A percentile compares a stretch with the other conserved stretches of the same genome.
Evolutionary conservation across 225 moss, liverwort and hornwort genomes (phyloP).

Genomic region (Bryum argenteum): DNA sequence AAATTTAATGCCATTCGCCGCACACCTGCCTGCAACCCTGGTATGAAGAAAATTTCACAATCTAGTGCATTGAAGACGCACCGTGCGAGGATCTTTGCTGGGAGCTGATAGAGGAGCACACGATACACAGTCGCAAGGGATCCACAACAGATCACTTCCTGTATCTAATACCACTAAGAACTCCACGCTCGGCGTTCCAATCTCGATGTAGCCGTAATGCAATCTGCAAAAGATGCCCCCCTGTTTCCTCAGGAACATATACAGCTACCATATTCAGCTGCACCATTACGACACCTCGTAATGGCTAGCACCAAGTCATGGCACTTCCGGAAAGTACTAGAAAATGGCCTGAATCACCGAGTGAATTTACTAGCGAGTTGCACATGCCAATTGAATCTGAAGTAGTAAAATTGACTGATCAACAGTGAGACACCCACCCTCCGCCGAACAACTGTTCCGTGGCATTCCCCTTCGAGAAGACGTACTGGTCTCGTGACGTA

Average conservation of each 20-base stretch:
- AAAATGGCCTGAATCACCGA: background rate
- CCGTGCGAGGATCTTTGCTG: constrained; percentile 54
- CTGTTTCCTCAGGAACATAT: too few species aligned
- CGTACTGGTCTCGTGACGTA: constrained; percentile 38
- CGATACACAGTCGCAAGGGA: constrained; percentile 84
- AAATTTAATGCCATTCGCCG: background rate
- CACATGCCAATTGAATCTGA: background rate
- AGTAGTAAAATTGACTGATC: too few species aligned
- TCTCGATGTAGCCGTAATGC: constrained; percentile 64
- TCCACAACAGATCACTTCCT: constrained; percentile 88
- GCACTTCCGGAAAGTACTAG: too few species aligned
- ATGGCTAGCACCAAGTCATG: too few species aligned
- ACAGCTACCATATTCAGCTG: background rate
- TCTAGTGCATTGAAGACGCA: constrained; percentile 27
- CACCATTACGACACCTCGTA: background rate
- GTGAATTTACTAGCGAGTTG: background rate
- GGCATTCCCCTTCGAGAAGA: constrained; percentile 44
- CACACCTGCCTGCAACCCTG: background rate
- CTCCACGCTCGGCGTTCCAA: constrained; percentile 72
- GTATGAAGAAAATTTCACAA: background rate
- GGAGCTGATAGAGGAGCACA: constrained; percentile 73
- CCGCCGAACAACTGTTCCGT: constrained; percentile 65
- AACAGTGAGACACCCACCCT: constrained; percentile 37
- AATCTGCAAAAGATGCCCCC: constrained; percentile 53
- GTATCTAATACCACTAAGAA: constrained; percentile 84